These are phyloP conservation scores for Hanseniaspora lindneri DNA, from an alignment of 805 yeast genomes.

Conservation along the genomic window DNA sequence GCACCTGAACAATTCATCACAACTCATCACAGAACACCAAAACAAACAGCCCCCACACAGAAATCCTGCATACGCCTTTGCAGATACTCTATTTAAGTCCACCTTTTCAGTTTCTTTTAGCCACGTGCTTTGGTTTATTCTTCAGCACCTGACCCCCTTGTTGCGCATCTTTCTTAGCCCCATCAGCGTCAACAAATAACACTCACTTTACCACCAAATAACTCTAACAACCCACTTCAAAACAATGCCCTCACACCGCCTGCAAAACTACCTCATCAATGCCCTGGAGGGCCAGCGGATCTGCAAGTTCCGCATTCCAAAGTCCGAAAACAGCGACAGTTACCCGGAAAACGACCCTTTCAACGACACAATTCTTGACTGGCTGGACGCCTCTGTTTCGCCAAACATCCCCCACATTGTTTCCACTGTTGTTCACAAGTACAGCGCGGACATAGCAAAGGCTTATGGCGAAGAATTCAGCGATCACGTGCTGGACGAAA, in stretches of 20 bases:
- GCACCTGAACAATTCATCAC: too few relatives aligned
- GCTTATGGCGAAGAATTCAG: conserved; percentile 4
- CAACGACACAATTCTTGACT: background rate
- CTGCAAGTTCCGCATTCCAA: conserved; percentile 13
- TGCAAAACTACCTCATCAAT: conserved; percentile 7
- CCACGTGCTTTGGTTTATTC: too few relatives aligned
- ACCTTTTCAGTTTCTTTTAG: too few relatives aligned
- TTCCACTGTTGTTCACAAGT: background rate
- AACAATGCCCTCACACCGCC: conserved; percentile 2
- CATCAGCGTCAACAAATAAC: too few relatives aligned
- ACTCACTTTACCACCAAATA: too few relatives aligned
- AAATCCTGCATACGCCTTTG: too few relatives aligned
- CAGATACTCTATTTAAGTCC: too few relatives aligned
- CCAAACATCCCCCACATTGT: background rate
- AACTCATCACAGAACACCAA: too few relatives aligned
- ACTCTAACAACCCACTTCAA: background rate
- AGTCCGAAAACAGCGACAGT: too few relatives aligned
- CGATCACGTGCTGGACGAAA: background rate
- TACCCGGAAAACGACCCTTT: conserved; percentile 6
- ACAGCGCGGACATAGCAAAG: conserved; percentile 2
- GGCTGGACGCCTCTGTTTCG: background rate
- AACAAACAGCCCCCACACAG: too few relatives aligned
- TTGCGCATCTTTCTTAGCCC: too few relatives aligned
- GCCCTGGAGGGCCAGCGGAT: conserved; percentile 11
- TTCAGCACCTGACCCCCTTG: too few relatives aligned